A percentile compares a stretch with the other conserved stretches of the same genome.
These are phyloP conservation scores for Monotropa hypopitys DNA, from an alignment of 179 eudicot genomes.

Conservation along the genomic window DNA sequence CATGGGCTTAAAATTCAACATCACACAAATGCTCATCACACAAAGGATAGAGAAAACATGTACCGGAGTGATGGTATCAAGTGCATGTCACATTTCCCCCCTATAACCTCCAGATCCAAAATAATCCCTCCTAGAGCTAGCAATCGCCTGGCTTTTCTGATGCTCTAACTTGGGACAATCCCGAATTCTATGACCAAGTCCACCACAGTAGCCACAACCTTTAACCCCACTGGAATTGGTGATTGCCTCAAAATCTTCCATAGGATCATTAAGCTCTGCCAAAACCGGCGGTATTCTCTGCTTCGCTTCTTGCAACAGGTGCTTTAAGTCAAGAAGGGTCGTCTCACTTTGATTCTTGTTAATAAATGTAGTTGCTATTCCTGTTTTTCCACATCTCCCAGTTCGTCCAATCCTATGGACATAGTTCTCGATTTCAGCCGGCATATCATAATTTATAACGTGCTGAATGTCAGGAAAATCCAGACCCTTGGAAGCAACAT, in stretches of 20 bases:
- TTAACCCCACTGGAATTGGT: conserved; percentile 56
- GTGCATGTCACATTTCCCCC: conserved; percentile 50
- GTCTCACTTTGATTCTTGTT: conserved; percentile 90
- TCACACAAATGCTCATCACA: not conserved
- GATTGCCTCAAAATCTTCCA: conserved; percentile 60
- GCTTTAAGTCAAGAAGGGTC: conserved; percentile 71
- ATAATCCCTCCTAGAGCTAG: conserved; percentile 61
- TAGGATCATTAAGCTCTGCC: conserved; percentile 72
- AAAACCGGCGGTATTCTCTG: conserved; percentile 87
- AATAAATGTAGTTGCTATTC: conserved; percentile 87
- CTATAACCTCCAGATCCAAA: conserved; percentile 84
- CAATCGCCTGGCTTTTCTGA: conserved; percentile 58
- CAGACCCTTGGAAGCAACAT: conserved; percentile 83
- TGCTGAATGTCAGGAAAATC: conserved; percentile 92
- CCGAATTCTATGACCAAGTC: conserved; percentile 66
- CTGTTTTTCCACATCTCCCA: conserved; percentile 87
- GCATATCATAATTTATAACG: conserved; percentile 86
- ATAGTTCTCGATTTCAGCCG: conserved; percentile 85
- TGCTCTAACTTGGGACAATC: conserved; percentile 81
- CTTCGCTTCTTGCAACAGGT: conserved; percentile 80
- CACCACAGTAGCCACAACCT: conserved; percentile 88
- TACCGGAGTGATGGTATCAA: not conserved
- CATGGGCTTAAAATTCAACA: not conserved
- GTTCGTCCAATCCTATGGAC: conserved; percentile 89
- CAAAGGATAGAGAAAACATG: not conserved